Evolutionary conservation across 768 basidiomycete genomes (phyloP), one percentile per base, ranked within the genome.

Genomic region (Russula ochroleuca): DNA sequence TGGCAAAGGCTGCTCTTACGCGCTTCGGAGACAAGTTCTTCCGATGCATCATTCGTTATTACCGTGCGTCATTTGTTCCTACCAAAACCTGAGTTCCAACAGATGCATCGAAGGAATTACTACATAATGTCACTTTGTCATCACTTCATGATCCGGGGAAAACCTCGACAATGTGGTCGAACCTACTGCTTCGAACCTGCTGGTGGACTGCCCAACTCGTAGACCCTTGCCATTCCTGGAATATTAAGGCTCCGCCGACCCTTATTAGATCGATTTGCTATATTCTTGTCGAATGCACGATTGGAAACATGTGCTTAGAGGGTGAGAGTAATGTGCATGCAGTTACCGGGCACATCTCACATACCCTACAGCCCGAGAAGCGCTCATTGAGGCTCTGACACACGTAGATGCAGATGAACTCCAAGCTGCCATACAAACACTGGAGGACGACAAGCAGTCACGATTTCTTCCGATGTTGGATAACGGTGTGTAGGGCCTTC

Each of bases 1-100:
- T 72, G 69, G 70, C 66, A 65, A 17, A 61, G 45, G 5, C 53
- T 51, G 10, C 62, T 70, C 17, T 53, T 69, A 31, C 19, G 8
- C n/a, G 65, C 67, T 19, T 52, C 62, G 2, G 53, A 61, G 8
- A 54, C 67, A 10, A 57, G 64, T 19, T 23, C 43, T n/a, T 33
- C n/a, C 1, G 63, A 67, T 15, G 49, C 52, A 25, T 55, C 61
- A 15, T 61, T 67, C 23, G 60, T 61, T n/a, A 56, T 69, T 11
- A 65, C 64, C 52, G 65, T 70, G 38, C 43, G 57, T 48, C 49
- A 17, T 53, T 48, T 25, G 10, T 61, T n/a, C 23, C 15, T 33
- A n/a, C 23, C 11, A 7, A 15, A 10, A 25, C 35, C 58, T 35
- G 25, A 21, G 10, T 14, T 28, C 23, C 13, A 45, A 64, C 40